Percentiles rank a stretch among this genome's conserved stretches.
Conservation (phyloP, 2,329 filamentous ascomycete species). For the Penicillium sp. region DNA sequence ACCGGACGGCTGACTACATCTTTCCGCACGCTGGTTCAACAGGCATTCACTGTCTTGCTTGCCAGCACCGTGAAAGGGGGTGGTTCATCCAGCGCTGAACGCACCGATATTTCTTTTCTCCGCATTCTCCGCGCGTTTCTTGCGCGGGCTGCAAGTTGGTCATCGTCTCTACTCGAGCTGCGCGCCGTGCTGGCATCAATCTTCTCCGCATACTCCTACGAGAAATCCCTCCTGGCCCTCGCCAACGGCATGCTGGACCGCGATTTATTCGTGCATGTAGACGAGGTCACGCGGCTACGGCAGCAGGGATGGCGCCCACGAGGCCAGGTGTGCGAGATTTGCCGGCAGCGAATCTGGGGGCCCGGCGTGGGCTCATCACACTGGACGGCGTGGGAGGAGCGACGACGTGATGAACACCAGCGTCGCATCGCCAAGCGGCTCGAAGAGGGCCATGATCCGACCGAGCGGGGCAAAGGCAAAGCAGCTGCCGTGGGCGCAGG, state of each 20-base stretch:
- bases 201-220: constrained; percentile 92
- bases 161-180: constrained; percentile 81
- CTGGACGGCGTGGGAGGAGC: constrained; percentile 76
- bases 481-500: constrained; percentile 27
- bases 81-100: constrained; percentile 28
- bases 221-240: constrained; percentile 79
- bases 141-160: constrained; percentile 70
- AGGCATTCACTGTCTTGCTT: constrained; percentile 82
- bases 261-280: constrained; percentile 80
- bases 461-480: constrained; percentile 39
- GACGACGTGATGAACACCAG: constrained; percentile 35
- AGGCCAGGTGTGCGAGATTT: constrained; percentile 82
- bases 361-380: constrained; percentile 72
- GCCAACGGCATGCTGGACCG: constrained; percentile 83
- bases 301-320: constrained; percentile 85
- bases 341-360: constrained; percentile 78
- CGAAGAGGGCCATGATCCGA: constrained; percentile 29
- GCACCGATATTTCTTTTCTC: constrained; percentile 70
- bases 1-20: constrained; percentile 54
- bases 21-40: constrained; percentile 76
- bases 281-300: constrained; percentile 66
- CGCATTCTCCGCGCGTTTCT: constrained; percentile 86
- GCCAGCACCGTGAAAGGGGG: constrained; percentile 60
- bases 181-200: constrained; percentile 81
- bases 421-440: constrained; percentile 28